Evolutionary conservation across 495 filamentous ascomycete species (phyloP).

Genomic region (Neurospora sp.): DNA sequence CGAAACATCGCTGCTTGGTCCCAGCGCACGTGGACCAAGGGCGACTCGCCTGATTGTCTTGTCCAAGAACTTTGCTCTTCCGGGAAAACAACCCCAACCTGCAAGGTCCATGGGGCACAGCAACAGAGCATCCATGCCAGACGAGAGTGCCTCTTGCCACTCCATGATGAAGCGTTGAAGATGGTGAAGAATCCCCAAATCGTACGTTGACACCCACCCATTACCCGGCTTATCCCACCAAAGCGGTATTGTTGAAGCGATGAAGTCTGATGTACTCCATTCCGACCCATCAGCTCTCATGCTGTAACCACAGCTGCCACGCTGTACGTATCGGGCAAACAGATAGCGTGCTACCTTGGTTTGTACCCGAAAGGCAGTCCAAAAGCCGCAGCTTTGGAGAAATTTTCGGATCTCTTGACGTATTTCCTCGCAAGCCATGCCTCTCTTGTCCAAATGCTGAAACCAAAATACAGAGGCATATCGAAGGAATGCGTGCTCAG

Average conservation of each 20-base stretch:
- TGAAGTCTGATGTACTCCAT: background rate
- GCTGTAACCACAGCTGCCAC: background rate
- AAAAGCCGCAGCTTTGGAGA: background rate
- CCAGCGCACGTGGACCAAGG: background rate
- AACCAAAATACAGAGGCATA: constrained; percentile 3
- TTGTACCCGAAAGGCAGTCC: background rate
- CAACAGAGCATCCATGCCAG: background rate
- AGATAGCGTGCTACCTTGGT: background rate
- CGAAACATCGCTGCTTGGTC: background rate
- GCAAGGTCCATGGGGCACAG: background rate
- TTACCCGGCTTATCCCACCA: background rate
- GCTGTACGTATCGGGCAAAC: background rate
- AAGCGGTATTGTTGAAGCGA: background rate
- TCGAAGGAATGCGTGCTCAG: constrained; percentile 1
- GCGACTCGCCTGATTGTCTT: background rate
- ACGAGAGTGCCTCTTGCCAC: constrained; percentile 1
- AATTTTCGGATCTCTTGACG: background rate
- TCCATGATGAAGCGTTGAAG: constrained; percentile 1
- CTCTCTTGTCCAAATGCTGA: background rate
- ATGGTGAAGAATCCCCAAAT: background rate
- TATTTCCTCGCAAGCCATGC: background rate
- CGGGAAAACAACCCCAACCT: background rate
- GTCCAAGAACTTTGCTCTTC: constrained; percentile 1
- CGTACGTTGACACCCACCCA: background rate
- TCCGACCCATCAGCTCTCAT: background rate